Evolutionary conservation across 139 green algal species (phyloP).

Genomic region (Coelastrella sp.): DNA sequence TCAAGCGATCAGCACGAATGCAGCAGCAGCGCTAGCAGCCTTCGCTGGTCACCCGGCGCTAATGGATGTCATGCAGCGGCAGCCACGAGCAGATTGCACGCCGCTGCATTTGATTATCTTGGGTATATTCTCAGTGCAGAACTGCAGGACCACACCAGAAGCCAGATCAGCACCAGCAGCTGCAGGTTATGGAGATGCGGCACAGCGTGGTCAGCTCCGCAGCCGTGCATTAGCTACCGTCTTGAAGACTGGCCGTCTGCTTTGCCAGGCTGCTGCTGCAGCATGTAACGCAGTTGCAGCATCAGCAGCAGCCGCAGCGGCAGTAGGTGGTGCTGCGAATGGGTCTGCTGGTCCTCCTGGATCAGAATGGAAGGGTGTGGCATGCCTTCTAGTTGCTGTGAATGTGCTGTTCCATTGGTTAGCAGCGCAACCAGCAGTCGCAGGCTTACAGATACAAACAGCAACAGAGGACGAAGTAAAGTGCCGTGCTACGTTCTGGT

Average conservation of each 20-base stretch:
- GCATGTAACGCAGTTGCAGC: constrained; percentile 4
- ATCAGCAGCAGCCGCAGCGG: neutral
- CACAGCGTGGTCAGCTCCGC: neutral
- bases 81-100: constrained; percentile 45
- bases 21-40: constrained; percentile 41
- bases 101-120: constrained; percentile 64
- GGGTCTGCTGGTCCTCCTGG: neutral
- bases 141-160: neutral
- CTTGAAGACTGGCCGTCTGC: neutral
- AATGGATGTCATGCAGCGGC: constrained; percentile 10
- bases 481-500: constrained; percentile 16
- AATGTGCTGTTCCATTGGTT: constrained; percentile 49
- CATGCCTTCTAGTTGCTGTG: constrained; percentile 18
- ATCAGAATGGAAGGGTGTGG: neutral
- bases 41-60: constrained; percentile 6
- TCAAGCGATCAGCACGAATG: constrained; percentile 35
- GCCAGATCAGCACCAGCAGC: constrained; percentile 25
- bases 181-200: constrained; percentile 8
- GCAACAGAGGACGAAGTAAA: constrained; percentile 27
- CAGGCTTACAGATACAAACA: neutral
- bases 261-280: constrained; percentile 12
- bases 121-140: constrained; percentile 45
- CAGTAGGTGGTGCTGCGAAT: neutral
- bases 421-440: neutral
- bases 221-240: neutral